phyloP scores from a whole-genome alignment of 2,329 filamentous ascomycete genomes.

The Venturia oleaginea region DNA sequence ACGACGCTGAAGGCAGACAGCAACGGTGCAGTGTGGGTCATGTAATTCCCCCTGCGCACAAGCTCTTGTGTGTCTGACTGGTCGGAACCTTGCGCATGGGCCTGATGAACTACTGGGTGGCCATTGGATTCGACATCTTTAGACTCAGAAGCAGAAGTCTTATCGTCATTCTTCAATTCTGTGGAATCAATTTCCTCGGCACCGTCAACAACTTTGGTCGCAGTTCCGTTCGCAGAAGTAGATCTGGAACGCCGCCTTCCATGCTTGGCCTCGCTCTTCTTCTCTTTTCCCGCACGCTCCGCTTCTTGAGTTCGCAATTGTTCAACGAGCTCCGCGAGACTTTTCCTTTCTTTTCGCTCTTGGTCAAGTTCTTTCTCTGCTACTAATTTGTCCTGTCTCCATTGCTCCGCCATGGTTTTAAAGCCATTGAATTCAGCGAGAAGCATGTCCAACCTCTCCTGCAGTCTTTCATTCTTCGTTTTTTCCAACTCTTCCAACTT shows the following conservation, averaged over 20 bases:
- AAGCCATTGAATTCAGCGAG: slow-evolving; percentile 72
- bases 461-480: slow-evolving; percentile 42
- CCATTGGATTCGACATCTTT: slow-evolving; percentile 6
- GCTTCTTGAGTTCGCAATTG: slow-evolving; percentile 65
- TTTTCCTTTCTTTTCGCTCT: slow-evolving; percentile 60
- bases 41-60: slow-evolving; percentile 28
- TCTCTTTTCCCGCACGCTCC: slow-evolving; percentile 28
- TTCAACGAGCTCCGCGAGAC: slow-evolving; percentile 78
- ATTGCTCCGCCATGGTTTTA: slow-evolving; percentile 69
- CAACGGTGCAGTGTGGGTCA: slow-evolving; percentile 58
- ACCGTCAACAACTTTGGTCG: neutral
- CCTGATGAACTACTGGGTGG: neutral
- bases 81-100: slow-evolving; percentile 5
- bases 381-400: slow-evolving; percentile 65
- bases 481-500: slow-evolving; percentile 27
- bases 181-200: neutral
- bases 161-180: neutral
- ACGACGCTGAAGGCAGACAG: slow-evolving; percentile 77
- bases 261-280: slow-evolving; percentile 5
- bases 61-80: slow-evolving; percentile 15
- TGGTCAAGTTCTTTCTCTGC: slow-evolving; percentile 70
- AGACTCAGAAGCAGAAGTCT: neutral
- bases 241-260: slow-evolving; percentile 9
- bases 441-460: slow-evolving; percentile 67
- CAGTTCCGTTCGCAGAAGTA: neutral